Base-by-base conservation (phyloP, 139 green algal genomes). In the Astrephomene gubernaculifera region DNA sequence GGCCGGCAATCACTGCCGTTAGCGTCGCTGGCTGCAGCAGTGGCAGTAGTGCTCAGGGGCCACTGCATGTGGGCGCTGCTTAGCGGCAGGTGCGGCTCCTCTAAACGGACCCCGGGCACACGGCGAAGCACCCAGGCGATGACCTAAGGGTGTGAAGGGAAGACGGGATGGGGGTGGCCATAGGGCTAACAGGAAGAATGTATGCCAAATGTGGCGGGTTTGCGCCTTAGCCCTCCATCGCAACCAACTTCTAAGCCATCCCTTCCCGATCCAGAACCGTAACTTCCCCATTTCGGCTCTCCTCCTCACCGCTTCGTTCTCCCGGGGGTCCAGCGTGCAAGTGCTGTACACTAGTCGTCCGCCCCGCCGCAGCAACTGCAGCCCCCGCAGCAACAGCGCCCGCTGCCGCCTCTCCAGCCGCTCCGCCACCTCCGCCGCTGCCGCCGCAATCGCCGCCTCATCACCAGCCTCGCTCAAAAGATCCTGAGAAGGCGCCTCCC, bases 301-400 rank as follows among this genome's bases (percentile, higher is more conserved):
- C n/a, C n/a, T n/a, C n/a, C 68, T 1, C 60, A 84, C 78, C 78
- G 25, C 21, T 63, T 84, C 78, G 45, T 84, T 84, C 78, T 84
- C 79, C 44, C 24, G 71, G 21, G 96, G 95, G 85, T 94, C 95
- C n/a, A 98, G 91, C 61, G 88, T 95, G 82, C 95, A 98, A 6
- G 96, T 99, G 80, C 93, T 98, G 91, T 95, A 99, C 38, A 99
- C 94, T 21, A 99, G 69, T 14, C 44, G 49, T 14, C 96, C 96
- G 4, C 95, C 96, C 0, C 90, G 92, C 53, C 87, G 88, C 64
- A 99, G 75, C 60, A 97, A 87, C 72, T 80, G 63, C 33, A 96
- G 91, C 0, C 94, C 96, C 0, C 82, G 71, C 22, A 90, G 82
- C 53, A 98, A 57, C 44, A 98, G 82, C n/a, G 75, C 73, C 31